phyloP scores from a whole-genome alignment of 192 early-diverging fungal species.

The Backusella tuberculispora region DNA sequence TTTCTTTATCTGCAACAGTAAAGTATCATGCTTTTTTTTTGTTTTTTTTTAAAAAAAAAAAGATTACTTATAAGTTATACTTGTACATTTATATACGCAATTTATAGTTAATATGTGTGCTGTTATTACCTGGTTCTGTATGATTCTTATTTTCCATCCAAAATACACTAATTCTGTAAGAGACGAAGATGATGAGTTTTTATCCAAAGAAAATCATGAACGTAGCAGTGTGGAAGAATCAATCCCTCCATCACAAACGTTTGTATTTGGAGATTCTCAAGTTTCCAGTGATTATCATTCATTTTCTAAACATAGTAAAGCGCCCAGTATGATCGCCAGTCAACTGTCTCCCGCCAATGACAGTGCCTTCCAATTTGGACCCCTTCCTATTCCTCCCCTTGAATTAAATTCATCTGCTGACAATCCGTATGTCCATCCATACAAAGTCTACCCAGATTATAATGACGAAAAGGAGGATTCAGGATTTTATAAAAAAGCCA shows the following conservation, averaged over 20 bases:
- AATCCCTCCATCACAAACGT: not conserved
- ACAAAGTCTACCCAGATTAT: not conserved
- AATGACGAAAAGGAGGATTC: too few species aligned
- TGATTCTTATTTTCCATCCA: slow-evolving; percentile 11
- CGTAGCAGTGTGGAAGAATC: not conserved
- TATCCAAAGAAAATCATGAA: not conserved
- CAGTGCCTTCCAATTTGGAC: slow-evolving; percentile 8
- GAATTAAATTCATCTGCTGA: not conserved
- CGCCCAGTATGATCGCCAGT: not conserved
- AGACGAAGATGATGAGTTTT: not conserved
- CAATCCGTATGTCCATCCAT: not conserved
- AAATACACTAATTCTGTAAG: not conserved
- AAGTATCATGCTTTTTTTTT: not conserved
- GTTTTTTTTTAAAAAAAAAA: not conserved
- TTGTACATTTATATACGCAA: too few species aligned
- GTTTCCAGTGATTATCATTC: not conserved
- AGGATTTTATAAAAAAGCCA: too few species aligned
- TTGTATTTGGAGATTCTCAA: slow-evolving; percentile 7
- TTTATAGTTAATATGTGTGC: slow-evolving; percentile 16
- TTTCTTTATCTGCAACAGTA: slow-evolving; percentile 42
- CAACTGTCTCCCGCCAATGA: slow-evolving; percentile 11
- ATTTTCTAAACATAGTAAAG: not conserved
- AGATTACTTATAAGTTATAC: not conserved
- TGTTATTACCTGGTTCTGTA: slow-evolving; percentile 12
- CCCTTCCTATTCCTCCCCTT: slow-evolving; percentile 4